phyloP scores from a whole-genome alignment of 768 basidiomycete species.

The Mrakia gelida region DNA sequence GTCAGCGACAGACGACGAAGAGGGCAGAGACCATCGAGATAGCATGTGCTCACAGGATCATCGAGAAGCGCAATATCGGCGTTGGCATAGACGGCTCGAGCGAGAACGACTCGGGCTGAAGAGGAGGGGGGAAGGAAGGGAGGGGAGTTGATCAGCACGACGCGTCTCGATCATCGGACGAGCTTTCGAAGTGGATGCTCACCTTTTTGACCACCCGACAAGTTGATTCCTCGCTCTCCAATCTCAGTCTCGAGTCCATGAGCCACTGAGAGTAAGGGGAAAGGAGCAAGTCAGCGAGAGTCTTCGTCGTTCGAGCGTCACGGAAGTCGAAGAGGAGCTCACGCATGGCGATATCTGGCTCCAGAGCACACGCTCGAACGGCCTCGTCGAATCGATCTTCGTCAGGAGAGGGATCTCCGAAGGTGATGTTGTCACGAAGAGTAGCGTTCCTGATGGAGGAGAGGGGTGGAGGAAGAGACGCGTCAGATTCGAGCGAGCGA shows the following conservation, averaged over 20 bases:
- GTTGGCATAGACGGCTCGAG: constrained; percentile 37
- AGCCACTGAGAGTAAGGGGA: not conserved
- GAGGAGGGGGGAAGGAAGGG: not conserved
- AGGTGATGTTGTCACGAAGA: constrained; percentile 52
- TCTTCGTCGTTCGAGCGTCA: too few relatives aligned
- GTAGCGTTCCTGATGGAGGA: constrained; percentile 36
- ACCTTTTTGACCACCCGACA: constrained; percentile 40
- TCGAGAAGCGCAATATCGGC: constrained; percentile 41
- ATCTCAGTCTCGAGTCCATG: constrained; percentile 31
- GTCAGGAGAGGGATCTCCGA: constrained; percentile 36
- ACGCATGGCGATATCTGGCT: constrained; percentile 20
- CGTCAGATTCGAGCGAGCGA: not conserved
- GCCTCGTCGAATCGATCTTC: constrained; percentile 33
- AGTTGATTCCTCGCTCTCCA: constrained; percentile 48
- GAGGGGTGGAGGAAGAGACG: not conserved
- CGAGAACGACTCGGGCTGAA: constrained; percentile 38
- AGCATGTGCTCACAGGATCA: constrained; percentile 34
- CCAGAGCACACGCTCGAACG: constrained; percentile 39
- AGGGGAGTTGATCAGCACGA: too few relatives aligned
- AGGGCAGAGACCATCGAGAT: too few relatives aligned
- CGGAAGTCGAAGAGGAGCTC: too few relatives aligned
- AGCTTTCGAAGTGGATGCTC: not conserved
- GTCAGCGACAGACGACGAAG: too few relatives aligned
- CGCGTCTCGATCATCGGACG: not conserved
- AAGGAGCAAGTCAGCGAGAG: too few relatives aligned